phyloP scores from a whole-genome alignment of 1,139 yeast species.

The Geotrichum reessii region DNA sequence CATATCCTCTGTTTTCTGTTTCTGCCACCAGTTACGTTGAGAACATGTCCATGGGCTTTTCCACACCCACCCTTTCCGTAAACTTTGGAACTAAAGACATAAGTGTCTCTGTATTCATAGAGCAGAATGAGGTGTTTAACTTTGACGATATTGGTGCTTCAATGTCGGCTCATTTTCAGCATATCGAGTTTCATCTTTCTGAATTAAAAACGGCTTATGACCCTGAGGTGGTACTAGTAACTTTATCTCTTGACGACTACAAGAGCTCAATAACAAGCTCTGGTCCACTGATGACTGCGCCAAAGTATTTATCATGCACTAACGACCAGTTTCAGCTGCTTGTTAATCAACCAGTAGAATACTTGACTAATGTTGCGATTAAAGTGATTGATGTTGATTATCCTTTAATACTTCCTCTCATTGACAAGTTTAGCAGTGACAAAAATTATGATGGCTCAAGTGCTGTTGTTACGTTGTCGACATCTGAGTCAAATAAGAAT shows the following conservation, averaged over 20 bases:
- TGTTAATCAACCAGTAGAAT: constrained; percentile 15
- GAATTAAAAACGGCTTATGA: constrained; percentile 2
- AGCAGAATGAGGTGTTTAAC: constrained; percentile 18
- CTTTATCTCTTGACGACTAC: constrained; percentile 12
- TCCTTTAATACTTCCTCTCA: constrained; percentile 6
- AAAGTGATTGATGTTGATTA: constrained; percentile 15
- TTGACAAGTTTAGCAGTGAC: neutral
- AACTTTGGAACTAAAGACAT: constrained; percentile 18
- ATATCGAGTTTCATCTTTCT: constrained; percentile 12
- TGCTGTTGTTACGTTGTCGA: neutral
- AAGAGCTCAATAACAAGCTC: constrained; percentile 12
- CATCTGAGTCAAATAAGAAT: neutral
- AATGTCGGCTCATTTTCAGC: neutral
- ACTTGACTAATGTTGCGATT: constrained; percentile 7
- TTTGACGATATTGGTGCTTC: constrained; percentile 12
- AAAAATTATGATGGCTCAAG: neutral
- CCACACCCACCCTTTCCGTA: constrained; percentile 17
- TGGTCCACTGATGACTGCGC: constrained; percentile 10
- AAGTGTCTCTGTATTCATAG: constrained; percentile 17
- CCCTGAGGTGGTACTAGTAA: constrained; percentile 3
- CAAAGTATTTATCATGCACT: constrained; percentile 11
- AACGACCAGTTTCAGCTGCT: constrained; percentile 13
- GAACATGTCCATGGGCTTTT: constrained; percentile 14
- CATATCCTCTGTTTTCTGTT: constrained; percentile 18
- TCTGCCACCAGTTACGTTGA: constrained; percentile 16